Evolutionary conservation across 805 yeast species (phyloP).

Genomic region (Yamadazyma paraphyllophila): DNA sequence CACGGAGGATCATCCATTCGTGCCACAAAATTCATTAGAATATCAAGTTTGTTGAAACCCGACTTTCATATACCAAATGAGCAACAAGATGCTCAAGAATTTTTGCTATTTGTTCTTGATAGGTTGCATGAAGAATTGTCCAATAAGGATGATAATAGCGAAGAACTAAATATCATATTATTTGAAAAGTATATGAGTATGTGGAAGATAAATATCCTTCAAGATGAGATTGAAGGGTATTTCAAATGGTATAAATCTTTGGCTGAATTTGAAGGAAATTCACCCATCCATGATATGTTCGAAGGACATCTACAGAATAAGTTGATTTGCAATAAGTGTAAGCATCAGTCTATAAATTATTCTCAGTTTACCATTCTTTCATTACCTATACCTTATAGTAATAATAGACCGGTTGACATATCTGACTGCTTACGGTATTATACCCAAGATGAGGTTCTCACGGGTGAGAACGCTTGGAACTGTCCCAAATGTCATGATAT

Average conservation of each 20-base stretch:
- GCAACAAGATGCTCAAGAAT: slow-evolving; percentile 83
- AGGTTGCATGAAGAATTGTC: slow-evolving; percentile 65
- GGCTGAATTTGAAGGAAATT: slow-evolving; percentile 55
- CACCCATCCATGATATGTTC: slow-evolving; percentile 64
- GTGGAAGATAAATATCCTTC: slow-evolving; percentile 32
- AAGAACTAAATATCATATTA: slow-evolving; percentile 20
- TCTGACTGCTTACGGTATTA: slow-evolving; percentile 64
- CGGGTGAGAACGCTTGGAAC: slow-evolving; percentile 82
- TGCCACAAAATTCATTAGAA: slow-evolving; percentile 61
- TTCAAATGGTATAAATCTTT: slow-evolving; percentile 58
- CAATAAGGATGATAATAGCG: slow-evolving; percentile 18
- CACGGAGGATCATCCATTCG: slow-evolving; percentile 63
- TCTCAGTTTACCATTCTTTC: slow-evolving; percentile 62
- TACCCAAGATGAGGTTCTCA: slow-evolving; percentile 60
- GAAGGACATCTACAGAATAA: slow-evolving; percentile 73
- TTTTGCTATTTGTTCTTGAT: slow-evolving; percentile 63
- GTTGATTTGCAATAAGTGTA: slow-evolving; percentile 63
- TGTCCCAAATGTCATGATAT: slow-evolving; percentile 65
- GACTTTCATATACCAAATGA: slow-evolving; percentile 68
- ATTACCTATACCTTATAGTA: slow-evolving; percentile 53
- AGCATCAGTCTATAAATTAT: slow-evolving; percentile 56
- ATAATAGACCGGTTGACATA: slow-evolving; percentile 35
- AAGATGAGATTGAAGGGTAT: slow-evolving; percentile 48
- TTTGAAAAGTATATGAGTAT: slow-evolving; percentile 25
- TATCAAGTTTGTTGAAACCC: slow-evolving; percentile 54